phyloP scores from a whole-genome alignment of 2,329 filamentous ascomycete genomes.

The Paecilomyces sp. region DNA sequence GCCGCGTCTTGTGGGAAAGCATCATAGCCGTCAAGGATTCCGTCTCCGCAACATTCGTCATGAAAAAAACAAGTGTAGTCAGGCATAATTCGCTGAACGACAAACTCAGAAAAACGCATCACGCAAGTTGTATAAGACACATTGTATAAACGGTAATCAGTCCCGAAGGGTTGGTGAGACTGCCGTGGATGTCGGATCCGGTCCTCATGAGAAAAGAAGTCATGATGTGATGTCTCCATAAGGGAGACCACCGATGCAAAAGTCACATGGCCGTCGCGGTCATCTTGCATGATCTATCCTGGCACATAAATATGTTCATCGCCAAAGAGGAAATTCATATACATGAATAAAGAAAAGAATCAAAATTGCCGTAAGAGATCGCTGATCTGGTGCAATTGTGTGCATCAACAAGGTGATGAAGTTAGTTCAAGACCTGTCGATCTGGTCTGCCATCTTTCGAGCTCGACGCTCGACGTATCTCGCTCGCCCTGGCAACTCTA shows the following conservation, averaged over 20 bases:
- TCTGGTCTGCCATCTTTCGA: constrained; percentile 4
- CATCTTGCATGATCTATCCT: not conserved
- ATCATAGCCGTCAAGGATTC: not conserved
- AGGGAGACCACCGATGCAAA: not conserved
- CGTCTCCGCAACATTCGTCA: not conserved
- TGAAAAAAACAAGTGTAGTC: not conserved
- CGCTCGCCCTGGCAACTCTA: constrained; percentile 15
- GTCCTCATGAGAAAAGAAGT: not conserved
- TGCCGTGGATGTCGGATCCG: not conserved
- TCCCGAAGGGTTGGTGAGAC: not conserved
- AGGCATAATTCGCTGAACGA: not conserved
- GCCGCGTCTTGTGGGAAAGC: not conserved
- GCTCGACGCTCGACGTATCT: constrained; percentile 25
- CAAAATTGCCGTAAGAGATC: not conserved
- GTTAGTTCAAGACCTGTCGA: not conserved
- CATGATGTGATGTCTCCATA: not conserved
- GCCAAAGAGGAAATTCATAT: not conserved
- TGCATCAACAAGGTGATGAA: not conserved
- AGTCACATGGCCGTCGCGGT: not conserved
- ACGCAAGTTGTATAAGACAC: not conserved
- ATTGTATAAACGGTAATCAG: not conserved
- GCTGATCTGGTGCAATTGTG: not conserved
- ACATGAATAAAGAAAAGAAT: not conserved
- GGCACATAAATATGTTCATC: not conserved
- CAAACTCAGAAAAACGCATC: not conserved